Evolutionary conservation across 2,329 filamentous ascomycete species (phyloP).

Genomic region (Claviceps capensis): DNA sequence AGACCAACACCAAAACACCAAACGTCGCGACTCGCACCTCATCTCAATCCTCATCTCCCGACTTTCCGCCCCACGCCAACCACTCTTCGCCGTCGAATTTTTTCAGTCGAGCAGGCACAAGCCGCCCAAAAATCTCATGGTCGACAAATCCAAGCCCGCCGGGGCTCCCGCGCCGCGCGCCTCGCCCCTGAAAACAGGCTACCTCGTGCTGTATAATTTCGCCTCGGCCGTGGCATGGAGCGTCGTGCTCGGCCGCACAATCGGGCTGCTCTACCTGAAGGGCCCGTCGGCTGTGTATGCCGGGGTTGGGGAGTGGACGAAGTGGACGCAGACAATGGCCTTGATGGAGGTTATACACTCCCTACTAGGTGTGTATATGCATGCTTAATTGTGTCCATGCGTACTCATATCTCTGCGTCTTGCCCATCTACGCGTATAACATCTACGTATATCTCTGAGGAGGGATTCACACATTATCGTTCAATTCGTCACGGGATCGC

Average conservation of each 20-base stretch:
- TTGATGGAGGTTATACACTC: conserved; percentile 75
- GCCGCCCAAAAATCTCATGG: not conserved
- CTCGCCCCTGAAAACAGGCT: conserved; percentile 36
- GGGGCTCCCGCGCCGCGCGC: not conserved
- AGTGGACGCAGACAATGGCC: conserved; percentile 74
- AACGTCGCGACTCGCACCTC: too few species aligned
- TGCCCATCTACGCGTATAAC: too few species aligned
- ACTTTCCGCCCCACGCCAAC: too few species aligned
- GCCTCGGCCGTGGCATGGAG: conserved; percentile 66
- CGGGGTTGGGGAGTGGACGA: conserved; percentile 51
- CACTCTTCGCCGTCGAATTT: too few species aligned
- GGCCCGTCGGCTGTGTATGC: conserved; percentile 46
- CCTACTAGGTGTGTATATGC: conserved; percentile 44
- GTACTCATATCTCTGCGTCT: too few species aligned
- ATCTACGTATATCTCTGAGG: too few species aligned
- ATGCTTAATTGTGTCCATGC: too few species aligned
- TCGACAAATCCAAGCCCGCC: not conserved
- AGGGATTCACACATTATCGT: too few species aligned
- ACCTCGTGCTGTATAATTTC: conserved; percentile 79
- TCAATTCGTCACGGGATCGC: too few species aligned
- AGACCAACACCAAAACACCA: too few species aligned
- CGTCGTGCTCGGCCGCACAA: conserved; percentile 56
- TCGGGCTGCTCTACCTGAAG: conserved; percentile 37
- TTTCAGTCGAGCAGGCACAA: too few species aligned
- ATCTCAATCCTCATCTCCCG: too few species aligned